Evolutionary conservation across 148 eudicot species (phyloP).

Genomic region (Nyssa sinensis): DNA sequence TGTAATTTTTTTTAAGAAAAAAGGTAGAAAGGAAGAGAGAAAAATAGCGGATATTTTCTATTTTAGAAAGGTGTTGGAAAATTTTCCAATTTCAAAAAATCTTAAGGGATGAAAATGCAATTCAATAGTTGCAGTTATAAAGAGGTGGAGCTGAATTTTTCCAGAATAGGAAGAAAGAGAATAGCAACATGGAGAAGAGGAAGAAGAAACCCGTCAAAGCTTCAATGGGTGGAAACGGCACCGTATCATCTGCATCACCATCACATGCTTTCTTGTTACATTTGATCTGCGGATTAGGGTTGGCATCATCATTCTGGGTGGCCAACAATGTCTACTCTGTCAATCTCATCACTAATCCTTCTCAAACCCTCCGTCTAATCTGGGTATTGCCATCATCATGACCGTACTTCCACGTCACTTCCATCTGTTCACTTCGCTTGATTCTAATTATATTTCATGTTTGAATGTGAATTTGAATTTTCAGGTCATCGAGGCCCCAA

Average conservation of each 20-base stretch:
- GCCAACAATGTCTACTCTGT: slow-evolving; percentile 39
- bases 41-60: too few relatives aligned
- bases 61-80: too few relatives aligned
- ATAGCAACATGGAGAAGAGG: background rate
- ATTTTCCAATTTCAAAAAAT: too few relatives aligned
- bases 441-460: background rate
- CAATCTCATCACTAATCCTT: slow-evolving; percentile 47
- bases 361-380: slow-evolving; percentile 44
- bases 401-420: background rate
- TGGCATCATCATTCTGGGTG: slow-evolving; percentile 44
- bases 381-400: slow-evolving; percentile 43
- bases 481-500: slow-evolving; percentile 59
- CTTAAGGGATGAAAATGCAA: too few relatives aligned
- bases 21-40: too few relatives aligned
- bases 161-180: background rate
- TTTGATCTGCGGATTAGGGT: slow-evolving; percentile 49
- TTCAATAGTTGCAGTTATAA: too few relatives aligned
- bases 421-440: background rate
- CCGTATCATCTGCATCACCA: slow-evolving; percentile 23
- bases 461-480: background rate
- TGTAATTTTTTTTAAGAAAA: too few relatives aligned
- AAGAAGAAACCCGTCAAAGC: background rate
- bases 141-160: too few relatives aligned
- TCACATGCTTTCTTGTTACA: slow-evolving; percentile 43
- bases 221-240: slow-evolving; percentile 7